Percentiles rank a stretch among this genome's conserved stretches.
Conservation (phyloP, 2,329 filamentous ascomycete genomes). For the Trichoderma asperellum region DNA sequence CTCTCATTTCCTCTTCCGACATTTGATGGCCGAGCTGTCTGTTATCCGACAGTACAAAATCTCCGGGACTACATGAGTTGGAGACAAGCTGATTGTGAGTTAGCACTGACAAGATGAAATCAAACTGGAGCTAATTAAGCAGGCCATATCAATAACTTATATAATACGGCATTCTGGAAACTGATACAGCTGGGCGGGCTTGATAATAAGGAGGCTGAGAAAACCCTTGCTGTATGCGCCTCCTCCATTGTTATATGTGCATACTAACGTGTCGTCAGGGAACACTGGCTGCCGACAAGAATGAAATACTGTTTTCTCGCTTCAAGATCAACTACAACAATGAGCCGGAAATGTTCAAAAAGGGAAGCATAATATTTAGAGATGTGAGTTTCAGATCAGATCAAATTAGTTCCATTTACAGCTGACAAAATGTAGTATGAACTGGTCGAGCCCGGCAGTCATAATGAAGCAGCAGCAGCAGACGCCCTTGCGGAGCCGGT, state of each 20-base stretch:
- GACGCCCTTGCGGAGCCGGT: slow-evolving; percentile 57
- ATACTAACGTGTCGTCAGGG: slow-evolving; percentile 57
- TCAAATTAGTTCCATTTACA: not conserved
- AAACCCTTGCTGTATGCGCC: slow-evolving; percentile 69
- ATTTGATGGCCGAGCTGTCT: slow-evolving; percentile 90
- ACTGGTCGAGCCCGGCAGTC: slow-evolving; percentile 62
- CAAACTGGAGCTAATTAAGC: slow-evolving; percentile 28
- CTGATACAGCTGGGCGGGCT: slow-evolving; percentile 79
- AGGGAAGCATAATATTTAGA: slow-evolving; percentile 87
- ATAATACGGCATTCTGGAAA: slow-evolving; percentile 96
- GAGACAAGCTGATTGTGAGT: slow-evolving; percentile 92
- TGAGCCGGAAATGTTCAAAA: slow-evolving; percentile 88
- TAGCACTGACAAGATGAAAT: too few relatives aligned
- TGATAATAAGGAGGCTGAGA: slow-evolving; percentile 77
- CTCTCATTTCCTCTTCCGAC: slow-evolving; percentile 78
- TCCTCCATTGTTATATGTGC: not conserved
- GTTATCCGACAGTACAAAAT: slow-evolving; percentile 82
- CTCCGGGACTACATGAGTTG: slow-evolving; percentile 94
- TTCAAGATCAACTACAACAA: slow-evolving; percentile 98
- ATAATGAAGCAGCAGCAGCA: slow-evolving; percentile 51
- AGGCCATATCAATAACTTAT: slow-evolving; percentile 98
- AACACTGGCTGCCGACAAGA: slow-evolving; percentile 84
- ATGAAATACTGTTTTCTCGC: slow-evolving; percentile 87
- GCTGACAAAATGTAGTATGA: slow-evolving; percentile 61
- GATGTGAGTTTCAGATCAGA: slow-evolving; percentile 57